phyloP scores from a whole-genome alignment of 2,329 filamentous ascomycete genomes.

The Xenosphaeropsis pyriputrescens region DNA sequence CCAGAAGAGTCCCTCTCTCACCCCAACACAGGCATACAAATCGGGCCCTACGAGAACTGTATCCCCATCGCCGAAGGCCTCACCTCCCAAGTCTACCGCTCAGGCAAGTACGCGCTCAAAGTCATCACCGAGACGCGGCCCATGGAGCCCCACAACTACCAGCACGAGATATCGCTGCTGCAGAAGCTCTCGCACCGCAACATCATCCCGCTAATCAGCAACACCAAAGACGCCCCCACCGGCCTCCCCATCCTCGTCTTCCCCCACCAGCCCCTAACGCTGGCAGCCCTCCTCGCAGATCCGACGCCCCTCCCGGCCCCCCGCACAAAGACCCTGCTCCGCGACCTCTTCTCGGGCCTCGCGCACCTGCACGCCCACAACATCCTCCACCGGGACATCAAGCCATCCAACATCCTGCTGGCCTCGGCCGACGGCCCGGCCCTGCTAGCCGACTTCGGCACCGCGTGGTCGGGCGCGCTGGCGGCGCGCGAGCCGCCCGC shows the following conservation, averaged over 20 bases:
- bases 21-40: slow-evolving; percentile 24
- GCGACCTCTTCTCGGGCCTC: slow-evolving; percentile 57
- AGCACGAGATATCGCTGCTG: slow-evolving; percentile 65
- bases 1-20: too few species aligned
- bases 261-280: slow-evolving; percentile 64
- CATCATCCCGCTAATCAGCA: slow-evolving; percentile 56
- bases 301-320: slow-evolving; percentile 19
- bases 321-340: slow-evolving; percentile 30
- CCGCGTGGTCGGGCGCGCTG: too few species aligned
- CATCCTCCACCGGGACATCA: slow-evolving; percentile 88
- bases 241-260: slow-evolving; percentile 63
- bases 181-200: slow-evolving; percentile 36
- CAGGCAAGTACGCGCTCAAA: slow-evolving; percentile 57
- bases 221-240: slow-evolving; percentile 56
- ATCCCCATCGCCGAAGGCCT: slow-evolving; percentile 48
- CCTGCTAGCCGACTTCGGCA: slow-evolving; percentile 82
- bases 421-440: slow-evolving; percentile 53
- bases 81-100: slow-evolving; percentile 71
- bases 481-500: slow-evolving; percentile 53
- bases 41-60: slow-evolving; percentile 39
- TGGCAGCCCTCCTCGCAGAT: slow-evolving; percentile 50
- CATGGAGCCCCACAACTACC: slow-evolving; percentile 74
- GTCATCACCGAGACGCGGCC: slow-evolving; percentile 63
- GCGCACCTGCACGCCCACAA: slow-evolving; percentile 54
- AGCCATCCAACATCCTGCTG: slow-evolving; percentile 79